Conservation (phyloP, 1,139 yeast genomes). For the Yamadazyma dushanensis region DNA sequence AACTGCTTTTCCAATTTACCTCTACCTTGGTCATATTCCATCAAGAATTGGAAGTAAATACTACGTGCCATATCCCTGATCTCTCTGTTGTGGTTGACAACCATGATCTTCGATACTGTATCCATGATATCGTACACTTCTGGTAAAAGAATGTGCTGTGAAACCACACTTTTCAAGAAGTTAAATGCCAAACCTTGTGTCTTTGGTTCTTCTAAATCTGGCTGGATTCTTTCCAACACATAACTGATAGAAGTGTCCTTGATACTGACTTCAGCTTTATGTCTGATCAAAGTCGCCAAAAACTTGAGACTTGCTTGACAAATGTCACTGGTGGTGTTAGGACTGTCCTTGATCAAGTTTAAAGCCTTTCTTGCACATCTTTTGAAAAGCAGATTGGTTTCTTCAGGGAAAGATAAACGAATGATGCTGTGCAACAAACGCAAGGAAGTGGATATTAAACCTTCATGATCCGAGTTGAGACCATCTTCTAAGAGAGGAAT, state of each 20-base stretch:
- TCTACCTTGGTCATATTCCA: conserved; percentile 94
- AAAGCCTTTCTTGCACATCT: conserved; percentile 64
- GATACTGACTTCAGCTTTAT: conserved; percentile 62
- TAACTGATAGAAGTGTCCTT: conserved; percentile 76
- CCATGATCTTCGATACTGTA: conserved; percentile 78
- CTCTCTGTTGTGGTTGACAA: conserved; percentile 81
- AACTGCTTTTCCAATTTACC: conserved; percentile 84
- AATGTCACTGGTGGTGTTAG: conserved; percentile 77
- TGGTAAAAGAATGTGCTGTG: conserved; percentile 75
- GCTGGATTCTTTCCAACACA: conserved; percentile 71
- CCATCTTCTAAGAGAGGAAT: conserved; percentile 68
- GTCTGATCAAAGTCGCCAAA: conserved; percentile 70
- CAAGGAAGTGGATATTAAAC: conserved; percentile 67
- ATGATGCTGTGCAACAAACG: conserved; percentile 62
- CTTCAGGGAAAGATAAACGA: conserved; percentile 61
- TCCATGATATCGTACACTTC: conserved; percentile 92
- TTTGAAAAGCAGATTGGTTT: conserved; percentile 54
- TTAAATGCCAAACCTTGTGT: conserved; percentile 87
- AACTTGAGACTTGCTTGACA: conserved; percentile 80
- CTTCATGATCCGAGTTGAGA: conserved; percentile 67
- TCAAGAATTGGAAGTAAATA: conserved; percentile 79
- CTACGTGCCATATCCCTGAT: conserved; percentile 86
- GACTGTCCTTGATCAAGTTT: conserved; percentile 68
- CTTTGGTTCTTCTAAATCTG: conserved; percentile 89
- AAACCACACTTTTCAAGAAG: conserved; percentile 72